Evolutionary conservation across 2,329 filamentous ascomycete genomes (phyloP), one percentile per base, ranked within the genome.

Genomic region (Colletotrichum sp.): DNA sequence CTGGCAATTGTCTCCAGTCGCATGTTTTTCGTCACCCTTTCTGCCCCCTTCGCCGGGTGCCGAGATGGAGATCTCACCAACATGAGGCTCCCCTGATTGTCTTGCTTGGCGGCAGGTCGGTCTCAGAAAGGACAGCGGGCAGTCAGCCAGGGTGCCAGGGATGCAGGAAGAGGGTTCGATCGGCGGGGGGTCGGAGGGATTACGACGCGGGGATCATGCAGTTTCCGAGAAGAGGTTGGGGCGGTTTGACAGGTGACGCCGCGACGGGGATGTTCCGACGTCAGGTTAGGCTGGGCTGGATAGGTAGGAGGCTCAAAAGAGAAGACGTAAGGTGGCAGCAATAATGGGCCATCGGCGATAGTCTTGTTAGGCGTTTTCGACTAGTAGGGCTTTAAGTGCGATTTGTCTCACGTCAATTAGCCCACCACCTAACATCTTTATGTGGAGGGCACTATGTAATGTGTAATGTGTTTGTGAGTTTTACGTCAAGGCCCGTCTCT

Each of bases 151-250:
- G 68, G 72, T 62, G 57, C 24, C 13, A 34, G 18, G 12, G 21
- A 44, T 66, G 68, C 24, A 44, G 32, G 52, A 76, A 63, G 12
- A 52, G 60, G 64, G 73, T 69, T 36, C 69, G 69, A 64, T 69
- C 63, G 57, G 57, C 63, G 64, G 28, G 36, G n/a, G 52, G 24
- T 13, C 60, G 64, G 44, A 57, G 59, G 57, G n/a, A 62, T 69
- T 69, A 39, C 39, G 70, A 73, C 59, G 59, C 73, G 64, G 73
- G 73, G 73, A 69, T 69, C 70, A 76, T 52, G 59, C 70, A 73
- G 70, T 64, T 73, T 64, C 59, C 64, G 57, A 64, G 32, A 36
- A 26, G 49, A 44, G 30, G 26, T 44, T 49, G 57, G 57, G 63
- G 55, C 52, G 28, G 18, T 64, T 60, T 73, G 70, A 73, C 44